These are phyloP conservation scores for Pseudozyma hubeiensis DNA, from an alignment of 1,284 basidiomycete genomes.

Conservation along the genomic window DNA sequence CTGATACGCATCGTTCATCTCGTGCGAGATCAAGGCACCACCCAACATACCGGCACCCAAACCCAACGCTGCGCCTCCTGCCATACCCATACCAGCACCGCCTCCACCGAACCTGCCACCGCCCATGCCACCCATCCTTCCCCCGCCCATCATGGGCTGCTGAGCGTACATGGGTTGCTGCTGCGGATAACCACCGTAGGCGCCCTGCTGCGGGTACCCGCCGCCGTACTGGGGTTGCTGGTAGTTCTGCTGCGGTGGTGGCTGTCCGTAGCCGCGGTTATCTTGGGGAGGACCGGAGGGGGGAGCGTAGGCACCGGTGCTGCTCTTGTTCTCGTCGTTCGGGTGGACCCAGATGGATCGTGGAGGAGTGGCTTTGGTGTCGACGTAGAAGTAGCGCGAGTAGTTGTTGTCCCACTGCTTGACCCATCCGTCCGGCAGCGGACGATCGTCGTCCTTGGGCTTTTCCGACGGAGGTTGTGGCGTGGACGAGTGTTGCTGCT, in stretches of 20 bases:
- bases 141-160: conserved; percentile 41
- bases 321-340: conserved; percentile 41
- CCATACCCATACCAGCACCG: conserved; percentile 55
- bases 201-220: conserved; percentile 14
- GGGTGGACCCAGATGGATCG: conserved; percentile 66
- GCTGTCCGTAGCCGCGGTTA: conserved; percentile 40
- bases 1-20: conserved; percentile 59
- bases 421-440: conserved; percentile 61
- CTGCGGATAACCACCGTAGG: conserved; percentile 35
- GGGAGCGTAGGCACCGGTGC: conserved; percentile 39
- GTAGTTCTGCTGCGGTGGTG: conserved; percentile 18
- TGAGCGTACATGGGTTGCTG: conserved; percentile 50
- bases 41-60: conserved; percentile 62
- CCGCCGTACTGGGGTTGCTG: conserved; percentile 29
- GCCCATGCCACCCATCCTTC: conserved; percentile 15
- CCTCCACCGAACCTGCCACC: conserved; percentile 34
- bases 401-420: conserved; percentile 66
- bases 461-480: conserved; percentile 25
- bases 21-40: conserved; percentile 53
- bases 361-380: conserved; percentile 62
- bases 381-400: conserved; percentile 65
- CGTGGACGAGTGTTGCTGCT: conserved; percentile 7
- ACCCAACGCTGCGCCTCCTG: conserved; percentile 50
- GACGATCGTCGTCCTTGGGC: conserved; percentile 50
- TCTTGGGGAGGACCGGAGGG: conserved; percentile 53